These are phyloP conservation scores for Lactifluus piperatus DNA, from an alignment of 768 basidiomycete genomes.

Conservation along the genomic window DNA sequence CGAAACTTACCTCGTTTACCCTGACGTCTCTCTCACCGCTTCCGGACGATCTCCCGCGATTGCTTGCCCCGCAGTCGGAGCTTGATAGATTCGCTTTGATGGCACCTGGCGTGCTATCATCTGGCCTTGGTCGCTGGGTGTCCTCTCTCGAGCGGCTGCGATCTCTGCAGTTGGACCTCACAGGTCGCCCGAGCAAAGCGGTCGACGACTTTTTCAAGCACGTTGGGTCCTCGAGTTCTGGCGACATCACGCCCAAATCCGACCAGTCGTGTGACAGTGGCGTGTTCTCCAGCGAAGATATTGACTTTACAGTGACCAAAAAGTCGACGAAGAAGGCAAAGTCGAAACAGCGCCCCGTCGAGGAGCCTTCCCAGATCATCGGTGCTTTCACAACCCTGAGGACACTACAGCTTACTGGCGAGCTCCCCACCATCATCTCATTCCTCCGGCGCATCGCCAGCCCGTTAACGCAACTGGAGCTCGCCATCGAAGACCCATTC, in stretches of 20 bases:
- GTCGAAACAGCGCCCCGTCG: conserved; percentile 39
- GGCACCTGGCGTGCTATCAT: conserved; percentile 64
- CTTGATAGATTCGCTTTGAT: conserved; percentile 57
- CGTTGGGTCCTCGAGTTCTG: conserved; percentile 46
- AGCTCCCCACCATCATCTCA: conserved; percentile 57
- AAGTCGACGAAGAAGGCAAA: conserved; percentile 56
- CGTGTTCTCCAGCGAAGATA: conserved; percentile 68
- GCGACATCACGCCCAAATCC: conserved; percentile 62
- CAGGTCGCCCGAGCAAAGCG: conserved; percentile 54
- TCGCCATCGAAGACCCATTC: conserved; percentile 74
- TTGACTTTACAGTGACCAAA: conserved; percentile 68
- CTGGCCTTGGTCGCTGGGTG: conserved; percentile 69
- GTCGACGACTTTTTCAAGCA: conserved; percentile 81
- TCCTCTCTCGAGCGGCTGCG: conserved; percentile 54
- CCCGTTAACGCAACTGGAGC: conserved; percentile 58
- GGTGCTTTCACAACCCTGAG: conserved; percentile 51
- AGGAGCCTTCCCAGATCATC: conserved; percentile 34
- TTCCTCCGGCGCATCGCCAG: conserved; percentile 64
- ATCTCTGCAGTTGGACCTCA: conserved; percentile 61
- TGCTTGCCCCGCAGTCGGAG: conserved; percentile 47
- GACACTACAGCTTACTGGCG: conserved; percentile 60
- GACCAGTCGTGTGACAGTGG: conserved; percentile 64
- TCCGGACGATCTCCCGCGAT: conserved; percentile 62
- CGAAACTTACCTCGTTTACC: conserved; percentile 56
- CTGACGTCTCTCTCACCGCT: conserved; percentile 61